Base-by-base conservation (phyloP, 495 filamentous ascomycete species). In the Penicillium malachiteum region DNA sequence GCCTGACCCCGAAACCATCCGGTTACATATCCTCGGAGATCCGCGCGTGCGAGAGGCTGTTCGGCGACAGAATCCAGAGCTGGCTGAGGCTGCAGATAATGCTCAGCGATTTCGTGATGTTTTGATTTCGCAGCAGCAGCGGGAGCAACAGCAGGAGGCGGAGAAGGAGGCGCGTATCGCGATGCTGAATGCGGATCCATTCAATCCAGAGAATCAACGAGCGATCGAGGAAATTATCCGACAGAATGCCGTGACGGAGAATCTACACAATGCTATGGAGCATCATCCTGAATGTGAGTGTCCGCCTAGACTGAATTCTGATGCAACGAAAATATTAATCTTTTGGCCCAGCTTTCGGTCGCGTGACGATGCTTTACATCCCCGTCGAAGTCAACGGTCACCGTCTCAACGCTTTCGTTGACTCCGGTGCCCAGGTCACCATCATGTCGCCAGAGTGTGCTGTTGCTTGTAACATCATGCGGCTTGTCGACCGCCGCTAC, bases 381-480 rank as follows among this genome's bases (percentile, higher is more conserved):
- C 88, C 92, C 66, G 91, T 96, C 56, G 90, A 96, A 71, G 94
- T 99, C 52, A 97, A 97, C 71, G 87, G 87, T 11, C 81, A 88
- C 60, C 87, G 88, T 48, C 84, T 99, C 59, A 97, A 96, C 76
- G 94, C 95, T 8, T 90, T 99, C 48, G 95, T 99, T 59, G 94
- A 99, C 71, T 97, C 94, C 17, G 94, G 94, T 45, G 94, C 94
- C 16, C 95, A 99, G 75, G 89, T 94, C 13, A 99, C 94, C 14
- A 96, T 99, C 75, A 97, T 99, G 94, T 97, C 92, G 6, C 95
- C 94, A 5, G 78, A 84, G 35, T 96, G 91, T 66, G 95, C 94
- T 8, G 87, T 92, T 61, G 79, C 84, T 31, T 97, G 95, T 67
- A 91, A 91, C 64, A 96, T 99, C 71, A 96, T 96, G 89, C 89